Evolutionary conservation across 352 stramenopile genomes (phyloP).

Genomic region (Pythium scleroteichum): DNA sequence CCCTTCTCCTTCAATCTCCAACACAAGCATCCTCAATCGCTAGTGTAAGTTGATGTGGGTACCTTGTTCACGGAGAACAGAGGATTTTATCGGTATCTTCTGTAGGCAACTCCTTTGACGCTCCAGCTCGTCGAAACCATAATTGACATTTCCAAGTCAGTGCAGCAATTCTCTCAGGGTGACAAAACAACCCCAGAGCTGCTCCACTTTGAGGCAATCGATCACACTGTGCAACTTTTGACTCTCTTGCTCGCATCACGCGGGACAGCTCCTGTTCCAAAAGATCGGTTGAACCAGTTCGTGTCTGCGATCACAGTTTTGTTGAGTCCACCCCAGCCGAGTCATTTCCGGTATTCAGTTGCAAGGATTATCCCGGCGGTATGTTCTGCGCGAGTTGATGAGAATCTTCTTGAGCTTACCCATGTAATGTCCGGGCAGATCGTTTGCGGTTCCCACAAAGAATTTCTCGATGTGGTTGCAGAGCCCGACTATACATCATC

Average conservation of each 20-base stretch:
- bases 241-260: slow-evolving; percentile 1
- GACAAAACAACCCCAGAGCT: background rate
- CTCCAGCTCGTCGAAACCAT: slow-evolving; percentile 11
- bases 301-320: background rate
- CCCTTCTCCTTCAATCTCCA: background rate
- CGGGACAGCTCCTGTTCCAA: background rate
- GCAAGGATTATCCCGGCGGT: slow-evolving; percentile 14
- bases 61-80: too few relatives aligned
- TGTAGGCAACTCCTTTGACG: slow-evolving; percentile 7
- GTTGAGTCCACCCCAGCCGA: slow-evolving; percentile 3
- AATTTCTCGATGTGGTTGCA: background rate
- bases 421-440: too few relatives aligned
- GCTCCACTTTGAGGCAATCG: slow-evolving; percentile 3
- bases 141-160: background rate
- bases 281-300: background rate
- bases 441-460: background rate
- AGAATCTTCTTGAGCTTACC: background rate
- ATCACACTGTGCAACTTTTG: slow-evolving; percentile 14
- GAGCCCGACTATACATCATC: background rate
- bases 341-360: slow-evolving; percentile 17
- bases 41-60: background rate
- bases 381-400: background rate
- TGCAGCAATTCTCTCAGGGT: background rate
- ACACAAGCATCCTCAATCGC: background rate
- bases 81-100: too few relatives aligned